Evolutionary conservation across 2,329 filamentous ascomycete species (phyloP), one percentile per base, ranked within the genome.

Genomic region (Didymellaceae sp.): DNA sequence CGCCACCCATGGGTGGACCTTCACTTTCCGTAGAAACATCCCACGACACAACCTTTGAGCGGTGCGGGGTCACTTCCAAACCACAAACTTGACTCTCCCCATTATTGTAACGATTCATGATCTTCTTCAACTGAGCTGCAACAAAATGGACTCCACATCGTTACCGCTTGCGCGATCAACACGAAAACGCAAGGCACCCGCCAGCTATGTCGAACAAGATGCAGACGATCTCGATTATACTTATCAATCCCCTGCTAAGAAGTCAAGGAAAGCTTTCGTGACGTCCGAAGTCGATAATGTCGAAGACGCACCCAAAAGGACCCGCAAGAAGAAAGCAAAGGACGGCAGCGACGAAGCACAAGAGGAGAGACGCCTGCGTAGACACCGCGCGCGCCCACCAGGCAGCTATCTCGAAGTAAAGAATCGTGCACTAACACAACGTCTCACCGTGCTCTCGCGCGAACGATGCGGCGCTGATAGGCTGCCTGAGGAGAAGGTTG

Each of bases 381-480:
- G 62, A 35, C 68, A 62, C 53, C 70, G 71, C 21, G 56, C 65
- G 6, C 67, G 74, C 24, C 63, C 81, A 22, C 80, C 82, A 4
- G 59, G 69, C 14, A 70, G 71, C 1, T 84, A 78, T 62, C 56
- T 77, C 2, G 72, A 77, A 16, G 74, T 80, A 50, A 73, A 82
- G 10, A 65, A 70, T 3, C 77, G 82, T 39, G 81, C 81, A 4
- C 66, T 68, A 18, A 78, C 74, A 5, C 81, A 84, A 57, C 74
- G 77, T 67, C 82, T 87, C 76, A 84, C 82, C 46, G 77, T 86
- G 6, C 74, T 86, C 17, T 77, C 78, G 32, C 77, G 84, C 33
- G 74, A 66, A 41, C 71, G 79, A 8, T 63, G 67, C 28, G 76
- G 74, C 5, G 77, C 74, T 5, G 73, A 77, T 1, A 71, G 77